Evolutionary conservation across 2,329 filamentous ascomycete genomes (phyloP), one percentile per base, ranked within the genome.

Genomic region (Xylaria sp.): DNA sequence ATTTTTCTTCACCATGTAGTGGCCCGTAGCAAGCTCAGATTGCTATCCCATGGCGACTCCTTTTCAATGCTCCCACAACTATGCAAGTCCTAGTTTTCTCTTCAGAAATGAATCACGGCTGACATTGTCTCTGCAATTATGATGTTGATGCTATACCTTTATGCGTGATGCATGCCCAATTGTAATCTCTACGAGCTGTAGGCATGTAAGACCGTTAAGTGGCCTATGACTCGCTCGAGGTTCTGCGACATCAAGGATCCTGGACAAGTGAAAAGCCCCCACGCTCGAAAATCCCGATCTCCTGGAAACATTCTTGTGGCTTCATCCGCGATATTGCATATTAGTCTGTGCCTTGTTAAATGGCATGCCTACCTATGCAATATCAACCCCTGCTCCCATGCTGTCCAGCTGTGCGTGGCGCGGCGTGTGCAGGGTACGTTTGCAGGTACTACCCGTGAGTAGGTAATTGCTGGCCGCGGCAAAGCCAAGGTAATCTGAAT

Each of bases 211-310:
- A 39, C 9, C 18, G 18, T 39, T 9, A 39, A 39, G 13, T 15
- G 34, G 9, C 8, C 31, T n/a, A 56, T 23, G 34, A 37, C 52
- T 56, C 31, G 37, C 39, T 37, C 1, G 5, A 3, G 9, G 5
- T 28, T 12, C 20, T 57, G 12, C 55, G 20, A 25, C 20, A 0
- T n/a, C 13, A 28, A 23, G 39, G 34, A 18, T 12, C 18, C 18
- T 31, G 56, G 23, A 31, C 23, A 46, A 46, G 3, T 46, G 4
- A 28, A 34, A 65, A 18, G 62, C 65, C 51, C 50, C 66, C 63
- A 66, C 63, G 56, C 54, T 41, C 41, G n/a, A 28, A 48, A 20
- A 56, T 68, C 56, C 66, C 66, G 52, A 62, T 65, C 57, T 51
- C 41, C 37, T 65, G 62, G 66, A 46, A 65, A 51, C n/a, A n/a